Conservation (phyloP, 2,329 filamentous ascomycete species). For the Talaromyces sp. region DNA sequence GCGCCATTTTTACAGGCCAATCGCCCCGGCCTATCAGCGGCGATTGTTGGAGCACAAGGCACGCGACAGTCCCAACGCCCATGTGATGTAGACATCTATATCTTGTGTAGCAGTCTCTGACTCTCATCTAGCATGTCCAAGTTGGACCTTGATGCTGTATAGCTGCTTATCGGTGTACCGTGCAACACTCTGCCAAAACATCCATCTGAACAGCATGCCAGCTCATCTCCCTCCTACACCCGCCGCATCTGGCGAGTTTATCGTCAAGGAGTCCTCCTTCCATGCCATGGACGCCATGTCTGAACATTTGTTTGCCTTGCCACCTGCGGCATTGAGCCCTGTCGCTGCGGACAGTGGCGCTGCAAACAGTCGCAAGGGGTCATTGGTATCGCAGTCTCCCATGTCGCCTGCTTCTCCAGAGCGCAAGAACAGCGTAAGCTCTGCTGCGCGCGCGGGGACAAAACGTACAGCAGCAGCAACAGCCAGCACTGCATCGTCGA, state of each 20-base stretch:
- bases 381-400: constrained; percentile 27
- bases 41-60: constrained; percentile 15
- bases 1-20: constrained; percentile 16
- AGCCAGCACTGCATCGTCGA: background rate
- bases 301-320: constrained; percentile 34
- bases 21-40: constrained; percentile 12
- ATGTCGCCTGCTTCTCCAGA: constrained; percentile 35
- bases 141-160: background rate
- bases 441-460: constrained; percentile 31
- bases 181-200: too few relatives aligned
- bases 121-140: background rate
- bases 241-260: constrained; percentile 39
- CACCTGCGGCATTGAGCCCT: constrained; percentile 35
- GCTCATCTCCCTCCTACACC: constrained; percentile 22
- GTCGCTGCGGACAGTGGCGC: constrained; percentile 17
- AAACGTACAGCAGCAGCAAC: constrained; percentile 30
- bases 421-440: constrained; percentile 24
- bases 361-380: constrained; percentile 24
- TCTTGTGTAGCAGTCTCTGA: background rate
- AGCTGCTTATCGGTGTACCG: background rate
- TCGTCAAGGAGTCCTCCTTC: constrained; percentile 33
- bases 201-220: background rate
- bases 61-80: constrained; percentile 11
- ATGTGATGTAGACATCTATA: background rate
- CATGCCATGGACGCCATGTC: constrained; percentile 25